Percentiles rank a stretch among this genome's conserved stretches.
Evolutionary conservation across 1,284 basidiomycete species (phyloP).

Genomic region (Xerocomus minutiporus): DNA sequence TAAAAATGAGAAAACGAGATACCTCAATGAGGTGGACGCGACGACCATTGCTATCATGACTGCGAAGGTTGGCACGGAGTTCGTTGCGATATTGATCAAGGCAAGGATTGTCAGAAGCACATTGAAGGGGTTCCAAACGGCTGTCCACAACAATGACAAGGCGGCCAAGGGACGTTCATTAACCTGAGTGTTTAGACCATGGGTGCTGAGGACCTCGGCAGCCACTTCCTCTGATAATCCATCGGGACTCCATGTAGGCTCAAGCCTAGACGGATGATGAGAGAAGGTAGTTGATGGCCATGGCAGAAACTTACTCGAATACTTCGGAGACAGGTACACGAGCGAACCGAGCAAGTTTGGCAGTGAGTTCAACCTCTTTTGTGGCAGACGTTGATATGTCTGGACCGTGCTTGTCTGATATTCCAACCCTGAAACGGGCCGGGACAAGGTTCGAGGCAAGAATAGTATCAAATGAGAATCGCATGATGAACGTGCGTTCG

Average conservation of each 20-base stretch:
- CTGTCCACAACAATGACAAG: slow-evolving; percentile 26
- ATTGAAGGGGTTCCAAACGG: slow-evolving; percentile 32
- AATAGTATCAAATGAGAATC: slow-evolving; percentile 19
- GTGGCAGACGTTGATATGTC: slow-evolving; percentile 22
- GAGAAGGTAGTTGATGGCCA: neutral
- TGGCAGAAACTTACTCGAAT: slow-evolving; percentile 18
- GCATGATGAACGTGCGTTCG: slow-evolving; percentile 19
- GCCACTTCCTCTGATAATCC: slow-evolving; percentile 27
- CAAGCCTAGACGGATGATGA: slow-evolving; percentile 20
- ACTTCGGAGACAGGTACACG: slow-evolving; percentile 21
- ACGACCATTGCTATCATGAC: slow-evolving; percentile 33
- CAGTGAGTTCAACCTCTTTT: slow-evolving; percentile 24
- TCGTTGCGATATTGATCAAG: slow-evolving; percentile 27
- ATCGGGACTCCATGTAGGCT: slow-evolving; percentile 24
- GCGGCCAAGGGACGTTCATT: slow-evolving; percentile 30
- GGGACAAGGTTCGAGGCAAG: slow-evolving; percentile 23
- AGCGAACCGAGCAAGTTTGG: slow-evolving; percentile 25
- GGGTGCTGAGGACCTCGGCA: slow-evolving; percentile 13
- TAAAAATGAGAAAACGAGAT: neutral
- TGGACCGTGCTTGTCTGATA: slow-evolving; percentile 28
- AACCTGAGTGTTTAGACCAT: slow-evolving; percentile 28
- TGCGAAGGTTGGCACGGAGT: slow-evolving; percentile 30
- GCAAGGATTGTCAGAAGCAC: slow-evolving; percentile 30
- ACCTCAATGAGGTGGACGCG: slow-evolving; percentile 31
- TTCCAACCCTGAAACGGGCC: slow-evolving; percentile 17